Conservation (phyloP, 2,329 filamentous ascomycete species). For the Alternaria solani region DNA sequence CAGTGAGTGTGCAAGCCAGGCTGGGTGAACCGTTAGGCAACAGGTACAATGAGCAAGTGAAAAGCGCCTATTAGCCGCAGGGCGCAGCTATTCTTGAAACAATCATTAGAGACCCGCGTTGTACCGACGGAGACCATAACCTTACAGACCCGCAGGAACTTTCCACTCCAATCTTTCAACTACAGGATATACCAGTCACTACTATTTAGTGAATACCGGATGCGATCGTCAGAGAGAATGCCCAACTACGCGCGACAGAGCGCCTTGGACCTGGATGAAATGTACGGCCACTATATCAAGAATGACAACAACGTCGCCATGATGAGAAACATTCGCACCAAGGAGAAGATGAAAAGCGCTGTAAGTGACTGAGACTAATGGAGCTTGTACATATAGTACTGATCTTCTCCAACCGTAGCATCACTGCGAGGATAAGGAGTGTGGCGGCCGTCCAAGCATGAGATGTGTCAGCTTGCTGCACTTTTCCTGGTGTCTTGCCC, state of each 20-base stretch:
- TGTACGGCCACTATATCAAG: conserved; percentile 2
- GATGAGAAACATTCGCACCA: conserved; percentile 11
- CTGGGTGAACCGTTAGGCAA: neutral
- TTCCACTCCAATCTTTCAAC: neutral
- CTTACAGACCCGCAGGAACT: neutral
- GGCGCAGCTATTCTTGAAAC: neutral
- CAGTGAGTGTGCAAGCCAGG: neutral
- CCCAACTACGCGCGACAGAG: conserved; percentile 9
- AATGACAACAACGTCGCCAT: neutral
- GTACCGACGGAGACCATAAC: neutral
- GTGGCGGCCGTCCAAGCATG: neutral
- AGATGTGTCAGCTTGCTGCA: conserved; percentile 10
- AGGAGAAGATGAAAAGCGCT: conserved; percentile 3
- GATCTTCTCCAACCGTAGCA: neutral
- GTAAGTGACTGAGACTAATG: neutral
- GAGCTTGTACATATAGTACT: neutral
- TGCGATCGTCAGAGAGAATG: conserved; percentile 6
- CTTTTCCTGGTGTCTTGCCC: conserved; percentile 10
- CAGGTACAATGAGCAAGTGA: neutral
- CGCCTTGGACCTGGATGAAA: conserved; percentile 9
- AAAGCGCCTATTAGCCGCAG: neutral
- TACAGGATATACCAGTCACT: neutral
- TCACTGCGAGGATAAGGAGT: conserved; percentile 16
- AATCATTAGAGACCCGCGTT: neutral
- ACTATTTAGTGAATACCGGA: neutral